Conservation (phyloP, 176 grass and related monocot species). For the Raddia guianensis region DNA sequence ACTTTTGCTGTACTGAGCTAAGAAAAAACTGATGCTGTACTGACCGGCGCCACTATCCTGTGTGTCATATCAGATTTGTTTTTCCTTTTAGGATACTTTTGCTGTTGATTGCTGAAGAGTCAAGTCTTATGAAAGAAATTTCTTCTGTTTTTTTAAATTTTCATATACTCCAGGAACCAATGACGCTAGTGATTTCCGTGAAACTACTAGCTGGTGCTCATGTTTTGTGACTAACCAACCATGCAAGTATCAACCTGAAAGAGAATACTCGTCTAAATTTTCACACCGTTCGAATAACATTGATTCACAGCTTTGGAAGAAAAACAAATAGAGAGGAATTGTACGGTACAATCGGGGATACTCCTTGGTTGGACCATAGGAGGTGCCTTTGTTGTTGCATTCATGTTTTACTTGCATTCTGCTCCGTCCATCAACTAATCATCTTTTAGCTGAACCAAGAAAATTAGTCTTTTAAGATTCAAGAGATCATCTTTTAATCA, state of each 20-base stretch:
- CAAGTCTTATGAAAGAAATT: background rate
- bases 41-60: background rate
- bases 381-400: conserved; percentile 30
- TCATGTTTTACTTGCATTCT: conserved; percentile 38
- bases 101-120: background rate
- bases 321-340: background rate
- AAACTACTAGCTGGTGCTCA: conserved; percentile 17
- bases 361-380: conserved; percentile 21
- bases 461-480: conserved; percentile 29
- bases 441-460: conserved; percentile 43
- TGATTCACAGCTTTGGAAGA: conserved; percentile 14
- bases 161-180: background rate
- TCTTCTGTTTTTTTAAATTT: background rate
- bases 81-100: background rate
- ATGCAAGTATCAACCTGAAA: conserved; percentile 29
- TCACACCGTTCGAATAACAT: conserved; percentile 8
- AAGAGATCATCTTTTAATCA: conserved; percentile 47
- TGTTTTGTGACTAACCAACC: conserved; percentile 18
- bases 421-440: conserved; percentile 37
- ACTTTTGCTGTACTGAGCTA: background rate
- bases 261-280: conserved; percentile 48
- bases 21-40: too few relatives aligned
- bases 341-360: conserved; percentile 29
- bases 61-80: background rate
- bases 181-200: background rate